Base-by-base conservation (phyloP, 306 rosid species). In the Cicer bijugum region DNA sequence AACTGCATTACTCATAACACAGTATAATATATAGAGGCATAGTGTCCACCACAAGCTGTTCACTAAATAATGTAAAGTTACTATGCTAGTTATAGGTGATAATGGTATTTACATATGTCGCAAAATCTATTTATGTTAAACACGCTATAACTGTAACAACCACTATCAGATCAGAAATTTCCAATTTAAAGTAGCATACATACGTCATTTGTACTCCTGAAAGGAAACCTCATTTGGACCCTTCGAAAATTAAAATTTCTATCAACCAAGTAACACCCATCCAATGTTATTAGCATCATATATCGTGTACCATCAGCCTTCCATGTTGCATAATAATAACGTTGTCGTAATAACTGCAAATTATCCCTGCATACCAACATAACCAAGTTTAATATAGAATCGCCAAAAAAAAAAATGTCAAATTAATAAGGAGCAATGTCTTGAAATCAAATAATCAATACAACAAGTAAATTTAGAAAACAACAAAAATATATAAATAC, bases 161-260 rank as follows among this genome's bases (percentile, higher is more conserved):
- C 10, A 8, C 66, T 33, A 58, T 56, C 58, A 78, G 45, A 39
- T 56, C 53, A 78, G 45, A 39, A 64, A 75, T 45, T 45, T 67
- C 12, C 46, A 39, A 63, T 58, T 63, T 55, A 70, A 61, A 69
- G 80, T 23, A 73, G 75, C 20, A 74, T 69, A 64, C 91, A 33
- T 86, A 95, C 99, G 71, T 91, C 99, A 82, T 80, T 88, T 4
- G 89, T 65, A 62, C 86, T 83, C 75, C 90, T 95, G 91, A 91
- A 95, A 58, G 99, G 99, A 82, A 95, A 95, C 83, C 99, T 88
- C 99, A 95, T 95, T 83, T 95, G 97, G 43, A 95, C 99, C 86
- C 99, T 86, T 78, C 99, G 91, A 80, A 87, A 95, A 78, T 85
- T 95, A 80, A 90, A 95, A 87, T 50, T 85, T 77, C 99, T 86